Percentiles rank a stretch among this genome's conserved stretches.
These are phyloP conservation scores for Globisporangium irregulare DNA, from an alignment of 352 stramenopile genomes.

Conservation along the genomic window DNA sequence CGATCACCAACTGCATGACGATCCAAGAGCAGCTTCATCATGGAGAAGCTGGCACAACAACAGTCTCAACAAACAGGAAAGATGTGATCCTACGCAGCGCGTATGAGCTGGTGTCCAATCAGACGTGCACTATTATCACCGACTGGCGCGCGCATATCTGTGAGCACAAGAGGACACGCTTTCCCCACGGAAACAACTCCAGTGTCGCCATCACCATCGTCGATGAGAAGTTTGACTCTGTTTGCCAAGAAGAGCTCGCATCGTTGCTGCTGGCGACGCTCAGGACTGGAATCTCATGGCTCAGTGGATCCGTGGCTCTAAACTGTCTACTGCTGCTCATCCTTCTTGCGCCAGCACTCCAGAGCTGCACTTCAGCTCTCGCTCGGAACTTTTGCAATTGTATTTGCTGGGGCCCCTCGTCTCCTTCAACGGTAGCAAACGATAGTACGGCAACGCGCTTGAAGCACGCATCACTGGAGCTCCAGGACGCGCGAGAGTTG, in stretches of 20 bases:
- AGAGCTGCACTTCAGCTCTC: not conserved
- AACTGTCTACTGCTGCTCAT: slow-evolving; percentile 17
- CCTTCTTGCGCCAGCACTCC: slow-evolving; percentile 20
- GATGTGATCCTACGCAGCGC: slow-evolving; percentile 11
- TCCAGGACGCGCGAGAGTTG: slow-evolving; percentile 16
- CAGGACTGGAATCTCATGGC: slow-evolving; percentile 8
- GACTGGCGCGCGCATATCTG: slow-evolving; percentile 18
- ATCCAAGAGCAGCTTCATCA: slow-evolving; percentile 4
- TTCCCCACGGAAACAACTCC: not conserved
- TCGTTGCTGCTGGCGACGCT: slow-evolving; percentile 22
- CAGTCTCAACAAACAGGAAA: not conserved
- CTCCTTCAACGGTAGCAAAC: not conserved
- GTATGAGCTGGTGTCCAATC: slow-evolving; percentile 20
- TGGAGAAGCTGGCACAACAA: not conserved
- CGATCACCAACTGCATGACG: slow-evolving; percentile 13
- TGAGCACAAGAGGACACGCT: not conserved
- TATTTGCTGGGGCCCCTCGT: not conserved
- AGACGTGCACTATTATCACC: slow-evolving; percentile 20
- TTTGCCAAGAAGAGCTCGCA: slow-evolving; percentile 24
- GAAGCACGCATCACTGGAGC: slow-evolving; percentile 15
- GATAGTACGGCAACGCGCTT: not conserved
- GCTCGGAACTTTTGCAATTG: not conserved
- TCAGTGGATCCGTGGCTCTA: slow-evolving; percentile 18
- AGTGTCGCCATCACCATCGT: not conserved
- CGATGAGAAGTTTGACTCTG: slow-evolving; percentile 14